A percentile compares a stretch with the other conserved stretches of the same genome.
Evolutionary conservation across 305 asterid species (phyloP).

Genomic region (Fraxinus paxiana): DNA sequence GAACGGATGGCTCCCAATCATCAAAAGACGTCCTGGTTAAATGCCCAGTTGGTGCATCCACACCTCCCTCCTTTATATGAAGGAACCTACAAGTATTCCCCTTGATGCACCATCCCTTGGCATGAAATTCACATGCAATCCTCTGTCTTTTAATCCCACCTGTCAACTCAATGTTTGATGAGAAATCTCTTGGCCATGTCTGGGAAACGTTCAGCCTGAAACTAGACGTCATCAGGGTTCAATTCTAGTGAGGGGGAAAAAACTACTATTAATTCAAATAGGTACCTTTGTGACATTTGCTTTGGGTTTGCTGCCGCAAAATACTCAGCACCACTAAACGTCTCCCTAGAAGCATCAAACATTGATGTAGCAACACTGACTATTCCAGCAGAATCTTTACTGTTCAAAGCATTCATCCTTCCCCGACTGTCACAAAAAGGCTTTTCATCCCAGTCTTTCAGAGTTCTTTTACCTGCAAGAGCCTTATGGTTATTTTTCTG

Average conservation of each 20-base stretch:
- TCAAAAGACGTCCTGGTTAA: slow-evolving; percentile 31
- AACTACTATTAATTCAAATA: slow-evolving; percentile 22
- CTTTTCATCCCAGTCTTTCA: slow-evolving; percentile 28
- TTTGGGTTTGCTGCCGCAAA: slow-evolving; percentile 25
- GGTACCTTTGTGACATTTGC: slow-evolving; percentile 51
- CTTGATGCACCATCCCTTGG: slow-evolving; percentile 91
- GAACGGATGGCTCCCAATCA: slow-evolving; percentile 77
- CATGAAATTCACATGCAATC: slow-evolving; percentile 63
- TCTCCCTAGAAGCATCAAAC: slow-evolving; percentile 32
- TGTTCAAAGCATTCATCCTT: slow-evolving; percentile 29
- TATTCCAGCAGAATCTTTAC: slow-evolving; percentile 31
- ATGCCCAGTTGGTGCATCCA: slow-evolving; percentile 30
- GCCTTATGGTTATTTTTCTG: slow-evolving; percentile 30
- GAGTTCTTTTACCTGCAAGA: slow-evolving; percentile 59
- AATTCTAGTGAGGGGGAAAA: slow-evolving; percentile 19
- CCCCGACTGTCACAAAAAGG: slow-evolving; percentile 33
- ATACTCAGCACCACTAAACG: slow-evolving; percentile 23
- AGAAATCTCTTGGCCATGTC: slow-evolving; percentile 43
- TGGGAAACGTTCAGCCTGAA: slow-evolving; percentile 33
- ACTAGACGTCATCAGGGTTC: slow-evolving; percentile 32
- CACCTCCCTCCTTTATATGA: slow-evolving; percentile 49
- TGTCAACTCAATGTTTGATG: slow-evolving; percentile 34
- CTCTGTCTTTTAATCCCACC: slow-evolving; percentile 52
- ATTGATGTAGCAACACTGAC: neutral
- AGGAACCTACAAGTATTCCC: slow-evolving; percentile 81